Conservation (phyloP, 1,284 basidiomycete species). For the Naganishia sp. region DNA sequence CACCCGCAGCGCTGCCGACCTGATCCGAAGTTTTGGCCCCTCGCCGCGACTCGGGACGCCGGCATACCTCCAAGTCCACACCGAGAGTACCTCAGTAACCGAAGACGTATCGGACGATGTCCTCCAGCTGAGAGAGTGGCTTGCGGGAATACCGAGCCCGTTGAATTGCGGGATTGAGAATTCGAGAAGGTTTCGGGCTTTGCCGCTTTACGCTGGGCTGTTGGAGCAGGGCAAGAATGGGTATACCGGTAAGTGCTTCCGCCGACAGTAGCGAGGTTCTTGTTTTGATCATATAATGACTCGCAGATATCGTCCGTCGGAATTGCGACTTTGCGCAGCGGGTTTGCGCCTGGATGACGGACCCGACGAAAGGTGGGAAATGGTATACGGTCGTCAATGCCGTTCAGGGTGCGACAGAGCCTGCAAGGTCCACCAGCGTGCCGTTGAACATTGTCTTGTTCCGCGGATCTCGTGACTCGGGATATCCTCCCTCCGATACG, state of each 20-base stretch:
- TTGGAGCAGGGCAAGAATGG: slow-evolving; percentile 55
- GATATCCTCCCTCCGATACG: slow-evolving; percentile 38
- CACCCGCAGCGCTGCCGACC: slow-evolving; percentile 44
- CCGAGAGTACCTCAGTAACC: slow-evolving; percentile 20
- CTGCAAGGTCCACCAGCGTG: slow-evolving; percentile 37
- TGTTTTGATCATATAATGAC: background rate
- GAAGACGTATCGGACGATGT: slow-evolving; percentile 22
- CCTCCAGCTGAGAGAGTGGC: slow-evolving; percentile 27
- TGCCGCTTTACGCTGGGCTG: slow-evolving; percentile 57
- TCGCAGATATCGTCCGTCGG: slow-evolving; percentile 49
- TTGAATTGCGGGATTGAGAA: slow-evolving; percentile 57
- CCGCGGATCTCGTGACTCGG: slow-evolving; percentile 41
- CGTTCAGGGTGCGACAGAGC: slow-evolving; percentile 27
- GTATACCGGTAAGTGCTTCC: slow-evolving; percentile 45
- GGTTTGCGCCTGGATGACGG: slow-evolving; percentile 49
- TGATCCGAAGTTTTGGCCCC: slow-evolving; percentile 55
- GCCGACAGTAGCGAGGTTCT: background rate
- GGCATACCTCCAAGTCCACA: slow-evolving; percentile 51
- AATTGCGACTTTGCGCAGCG: slow-evolving; percentile 55
- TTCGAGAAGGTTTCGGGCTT: slow-evolving; percentile 57
- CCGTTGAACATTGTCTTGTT: slow-evolving; percentile 58
- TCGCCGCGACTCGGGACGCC: slow-evolving; percentile 50
- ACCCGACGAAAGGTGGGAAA: slow-evolving; percentile 35
- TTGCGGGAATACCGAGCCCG: slow-evolving; percentile 47
- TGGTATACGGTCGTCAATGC: slow-evolving; percentile 53